phyloP scores from a whole-genome alignment of 495 filamentous ascomycete species.

The Aspergillus bridgeri region DNA sequence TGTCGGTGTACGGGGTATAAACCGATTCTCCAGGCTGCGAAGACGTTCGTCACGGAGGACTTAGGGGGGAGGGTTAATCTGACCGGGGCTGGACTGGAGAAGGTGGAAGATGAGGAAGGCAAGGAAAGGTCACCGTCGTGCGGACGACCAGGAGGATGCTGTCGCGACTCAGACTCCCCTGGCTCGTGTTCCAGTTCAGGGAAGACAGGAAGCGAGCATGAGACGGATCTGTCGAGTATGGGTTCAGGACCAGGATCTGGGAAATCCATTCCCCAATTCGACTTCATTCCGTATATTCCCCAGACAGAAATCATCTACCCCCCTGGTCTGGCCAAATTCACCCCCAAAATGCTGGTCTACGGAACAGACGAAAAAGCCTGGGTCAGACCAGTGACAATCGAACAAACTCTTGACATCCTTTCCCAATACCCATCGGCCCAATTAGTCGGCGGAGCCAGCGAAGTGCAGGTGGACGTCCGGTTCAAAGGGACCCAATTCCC shows the following conservation, averaged over 20 bases:
- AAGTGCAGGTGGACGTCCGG: constrained; percentile 96
- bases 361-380: constrained; percentile 91
- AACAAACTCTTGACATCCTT: constrained; percentile 88
- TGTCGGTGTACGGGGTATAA: constrained; percentile 95
- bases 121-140: no score
- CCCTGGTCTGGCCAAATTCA: constrained; percentile 72
- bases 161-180: constrained; percentile 49
- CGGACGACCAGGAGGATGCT: constrained; percentile 47
- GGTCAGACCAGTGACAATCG: constrained; percentile 80
- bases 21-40: constrained; percentile 89
- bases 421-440: constrained; percentile 77
- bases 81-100: no score
- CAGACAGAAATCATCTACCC: constrained; percentile 95
- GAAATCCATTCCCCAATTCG: constrained; percentile 23
- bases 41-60: constrained; percentile 49
- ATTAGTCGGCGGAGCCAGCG: constrained; percentile 89
- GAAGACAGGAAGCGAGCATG: neutral
- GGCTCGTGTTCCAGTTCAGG: constrained; percentile 3
- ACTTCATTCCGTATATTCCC: constrained; percentile 88
- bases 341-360: constrained; percentile 75
- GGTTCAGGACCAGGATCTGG: neutral
- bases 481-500: constrained; percentile 90
- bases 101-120: no score
- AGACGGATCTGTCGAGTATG: neutral
- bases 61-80: constrained; percentile 28